phyloP scores from a whole-genome alignment of 108 stramenopile genomes.

The Cyclotella kingstonii region DNA sequence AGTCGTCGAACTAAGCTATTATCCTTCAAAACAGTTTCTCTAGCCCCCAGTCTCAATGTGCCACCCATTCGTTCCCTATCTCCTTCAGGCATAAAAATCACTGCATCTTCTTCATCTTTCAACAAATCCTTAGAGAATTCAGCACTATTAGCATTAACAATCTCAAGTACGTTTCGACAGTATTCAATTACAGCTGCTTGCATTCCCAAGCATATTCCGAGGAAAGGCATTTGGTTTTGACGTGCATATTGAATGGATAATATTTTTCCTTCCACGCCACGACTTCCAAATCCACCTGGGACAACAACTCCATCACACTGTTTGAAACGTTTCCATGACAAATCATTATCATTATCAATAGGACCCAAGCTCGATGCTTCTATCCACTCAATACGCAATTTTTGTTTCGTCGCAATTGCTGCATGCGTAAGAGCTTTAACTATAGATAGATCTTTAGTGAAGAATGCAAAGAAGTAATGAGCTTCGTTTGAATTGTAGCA shows the following conservation, averaged over 20 bases:
- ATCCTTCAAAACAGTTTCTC: slow-evolving; percentile 46
- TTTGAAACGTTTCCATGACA: slow-evolving; percentile 80
- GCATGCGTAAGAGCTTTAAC: slow-evolving; percentile 84
- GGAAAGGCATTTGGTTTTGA: slow-evolving; percentile 53
- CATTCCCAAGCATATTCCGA: slow-evolving; percentile 85
- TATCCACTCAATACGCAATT: slow-evolving; percentile 72
- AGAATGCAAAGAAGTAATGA: slow-evolving; percentile 3
- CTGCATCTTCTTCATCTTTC: slow-evolving; percentile 55
- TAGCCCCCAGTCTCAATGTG: slow-evolving; percentile 46
- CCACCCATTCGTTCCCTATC: slow-evolving; percentile 49
- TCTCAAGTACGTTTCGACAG: slow-evolving; percentile 68
- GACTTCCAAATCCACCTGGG: slow-evolving; percentile 92
- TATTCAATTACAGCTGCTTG: slow-evolving; percentile 82
- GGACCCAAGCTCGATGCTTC: slow-evolving; percentile 39
- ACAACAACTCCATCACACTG: slow-evolving; percentile 84
- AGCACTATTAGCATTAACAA: slow-evolving; percentile 63
- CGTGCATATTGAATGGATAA: slow-evolving; percentile 65
- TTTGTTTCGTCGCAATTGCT: slow-evolving; percentile 59
- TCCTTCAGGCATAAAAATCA: slow-evolving; percentile 86
- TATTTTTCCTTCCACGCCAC: slow-evolving; percentile 81
- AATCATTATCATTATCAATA: slow-evolving; percentile 42
- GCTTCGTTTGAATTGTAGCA: neutral
- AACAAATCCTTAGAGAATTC: slow-evolving; percentile 58
- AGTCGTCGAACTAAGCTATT: slow-evolving; percentile 32
- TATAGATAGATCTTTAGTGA: slow-evolving; percentile 57